Percentiles rank a stretch among this genome's conserved stretches.
Conservation (phyloP, 768 basidiomycete species). For the Tricholomella constricta region DNA sequence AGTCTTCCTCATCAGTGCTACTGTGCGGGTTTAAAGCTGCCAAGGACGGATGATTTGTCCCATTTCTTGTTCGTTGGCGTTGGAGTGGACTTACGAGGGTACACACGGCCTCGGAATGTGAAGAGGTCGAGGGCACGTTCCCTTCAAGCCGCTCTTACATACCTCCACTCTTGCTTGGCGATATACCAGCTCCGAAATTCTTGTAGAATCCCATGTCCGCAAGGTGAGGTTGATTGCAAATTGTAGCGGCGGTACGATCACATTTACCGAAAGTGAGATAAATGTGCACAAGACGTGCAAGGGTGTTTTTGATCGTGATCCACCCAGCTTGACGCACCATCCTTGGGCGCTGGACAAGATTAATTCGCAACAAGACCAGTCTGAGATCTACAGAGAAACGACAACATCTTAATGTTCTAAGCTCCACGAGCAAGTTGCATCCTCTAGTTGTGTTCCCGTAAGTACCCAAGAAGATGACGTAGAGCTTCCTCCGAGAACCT, state of each 20-base stretch:
- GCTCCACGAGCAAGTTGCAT: constrained; percentile 36
- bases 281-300: too few relatives aligned
- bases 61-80: too few relatives aligned
- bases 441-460: constrained; percentile 29
- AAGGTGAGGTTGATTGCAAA: neutral
- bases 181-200: neutral
- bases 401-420: constrained; percentile 33
- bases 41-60: too few relatives aligned
- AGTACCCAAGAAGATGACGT: constrained; percentile 40
- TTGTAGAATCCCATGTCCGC: neutral
- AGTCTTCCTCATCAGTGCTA: too few relatives aligned
- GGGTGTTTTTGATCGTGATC: constrained; percentile 22
- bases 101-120: too few relatives aligned
- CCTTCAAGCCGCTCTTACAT: too few relatives aligned
- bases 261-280: constrained; percentile 36
- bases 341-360: constrained; percentile 32
- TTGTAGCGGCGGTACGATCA: constrained; percentile 16
- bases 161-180: too few relatives aligned
- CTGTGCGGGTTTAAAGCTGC: too few relatives aligned
- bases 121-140: too few relatives aligned
- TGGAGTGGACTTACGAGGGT: too few relatives aligned
- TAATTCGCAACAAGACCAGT: neutral
- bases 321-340: constrained; percentile 34
- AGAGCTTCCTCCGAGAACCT: constrained; percentile 25
- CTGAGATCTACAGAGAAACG: constrained; percentile 21